Conservation (phyloP, 2,329 filamentous ascomycete species). For the Verticillium isaacii region DNA sequence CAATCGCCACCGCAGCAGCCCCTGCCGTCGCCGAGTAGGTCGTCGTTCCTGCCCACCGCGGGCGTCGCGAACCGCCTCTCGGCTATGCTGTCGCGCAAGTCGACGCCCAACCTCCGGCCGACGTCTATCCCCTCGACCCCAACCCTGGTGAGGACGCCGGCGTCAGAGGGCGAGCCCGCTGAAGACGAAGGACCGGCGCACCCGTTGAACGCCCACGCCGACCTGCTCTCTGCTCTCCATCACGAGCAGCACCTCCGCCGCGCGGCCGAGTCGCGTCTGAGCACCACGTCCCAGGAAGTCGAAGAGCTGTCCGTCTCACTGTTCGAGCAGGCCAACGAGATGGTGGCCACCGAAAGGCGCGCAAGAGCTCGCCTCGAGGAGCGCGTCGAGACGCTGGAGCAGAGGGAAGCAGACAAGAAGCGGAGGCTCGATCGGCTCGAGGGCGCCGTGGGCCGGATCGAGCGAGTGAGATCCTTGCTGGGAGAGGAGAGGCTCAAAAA, state of each 20-base stretch:
- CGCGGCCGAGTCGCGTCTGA: constrained; percentile 64
- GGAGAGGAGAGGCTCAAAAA: constrained; percentile 20
- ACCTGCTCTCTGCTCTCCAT: constrained; percentile 59
- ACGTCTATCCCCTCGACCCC: constrained; percentile 9
- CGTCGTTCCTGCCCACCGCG: constrained; percentile 40
- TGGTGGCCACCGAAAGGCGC: constrained; percentile 73
- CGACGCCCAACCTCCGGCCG: constrained; percentile 31
- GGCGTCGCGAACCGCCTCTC: constrained; percentile 39
- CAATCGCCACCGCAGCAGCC: constrained; percentile 14
- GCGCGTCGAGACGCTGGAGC: constrained; percentile 63
- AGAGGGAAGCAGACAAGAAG: constrained; percentile 65
- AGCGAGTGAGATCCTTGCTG: constrained; percentile 62
- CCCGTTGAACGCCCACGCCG: constrained; percentile 14
- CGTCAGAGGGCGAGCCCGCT: neutral
- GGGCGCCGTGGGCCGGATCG: constrained; percentile 64
- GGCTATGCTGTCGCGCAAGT: constrained; percentile 43
- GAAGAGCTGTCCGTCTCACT: constrained; percentile 72
- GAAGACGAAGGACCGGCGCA: neutral
- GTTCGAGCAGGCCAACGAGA: constrained; percentile 82
- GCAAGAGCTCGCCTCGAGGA: constrained; percentile 68
- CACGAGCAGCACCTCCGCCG: constrained; percentile 63
- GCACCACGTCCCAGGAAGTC: constrained; percentile 65
- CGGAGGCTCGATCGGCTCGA: constrained; percentile 66
- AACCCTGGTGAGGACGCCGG: neutral
- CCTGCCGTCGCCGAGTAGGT: constrained; percentile 25